A percentile compares a stretch with the other conserved stretches of the same genome.
Conservation (phyloP, 352 stramenopile species). For the Phytophthora litchii region DNA sequence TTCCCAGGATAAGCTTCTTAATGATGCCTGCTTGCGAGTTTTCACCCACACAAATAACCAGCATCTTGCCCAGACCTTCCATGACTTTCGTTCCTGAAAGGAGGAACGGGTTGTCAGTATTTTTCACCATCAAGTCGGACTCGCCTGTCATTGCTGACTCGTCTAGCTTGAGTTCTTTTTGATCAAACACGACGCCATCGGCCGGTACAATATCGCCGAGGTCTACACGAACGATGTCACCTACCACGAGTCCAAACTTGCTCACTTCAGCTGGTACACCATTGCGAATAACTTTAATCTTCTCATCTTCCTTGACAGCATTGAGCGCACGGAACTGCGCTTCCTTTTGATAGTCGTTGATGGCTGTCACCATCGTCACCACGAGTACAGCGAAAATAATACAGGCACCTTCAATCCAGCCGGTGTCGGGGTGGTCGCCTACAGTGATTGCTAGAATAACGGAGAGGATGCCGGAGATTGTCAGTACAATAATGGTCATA, state of each 20-base stretch:
- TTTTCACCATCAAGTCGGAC: conserved; percentile 89
- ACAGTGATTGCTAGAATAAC: conserved; percentile 57
- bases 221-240: conserved; percentile 86
- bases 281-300: conserved; percentile 86
- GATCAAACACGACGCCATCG: conserved; percentile 89
- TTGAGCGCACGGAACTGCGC: conserved; percentile 90
- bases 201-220: conserved; percentile 91
- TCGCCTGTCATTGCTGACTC: conserved; percentile 94
- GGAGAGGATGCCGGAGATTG: conserved; percentile 58
- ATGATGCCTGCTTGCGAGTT: conserved; percentile 95
- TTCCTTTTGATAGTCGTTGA: conserved; percentile 94
- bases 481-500: conserved; percentile 73
- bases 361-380: conserved; percentile 88
- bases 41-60: conserved; percentile 93
- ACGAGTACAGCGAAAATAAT: conserved; percentile 93
- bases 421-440: conserved; percentile 60
- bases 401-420: conserved; percentile 91
- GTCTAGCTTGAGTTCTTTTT: conserved; percentile 91
- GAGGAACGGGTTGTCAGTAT: conserved; percentile 90
- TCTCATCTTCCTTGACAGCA: conserved; percentile 82
- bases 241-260: conserved; percentile 87
- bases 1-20: conserved; percentile 83
- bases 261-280: conserved; percentile 60
- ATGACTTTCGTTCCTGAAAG: conserved; percentile 95
- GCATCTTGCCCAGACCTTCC: conserved; percentile 91